These are phyloP conservation scores for Gossypium lobatum DNA, from an alignment of 441 rosid genomes.

Conservation along the genomic window DNA sequence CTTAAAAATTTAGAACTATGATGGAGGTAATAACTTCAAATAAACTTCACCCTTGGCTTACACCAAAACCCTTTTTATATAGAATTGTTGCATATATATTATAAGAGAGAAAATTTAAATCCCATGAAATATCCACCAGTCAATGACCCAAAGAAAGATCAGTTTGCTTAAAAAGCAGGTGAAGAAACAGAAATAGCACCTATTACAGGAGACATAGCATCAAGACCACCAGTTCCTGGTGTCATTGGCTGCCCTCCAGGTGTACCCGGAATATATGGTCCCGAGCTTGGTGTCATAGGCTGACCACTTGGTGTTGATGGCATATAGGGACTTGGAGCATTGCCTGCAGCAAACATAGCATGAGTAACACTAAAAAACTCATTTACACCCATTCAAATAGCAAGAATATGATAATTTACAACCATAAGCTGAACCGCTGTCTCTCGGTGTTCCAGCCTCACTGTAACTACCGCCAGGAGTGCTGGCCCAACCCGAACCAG, in stretches of 20 bases:
- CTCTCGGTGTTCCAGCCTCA: conserved; percentile 94
- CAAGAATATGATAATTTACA: conserved; percentile 14
- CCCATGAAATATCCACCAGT: background rate
- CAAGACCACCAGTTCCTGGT: conserved; percentile 88
- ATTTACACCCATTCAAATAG: background rate
- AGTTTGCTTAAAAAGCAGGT: background rate
- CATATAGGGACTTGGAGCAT: conserved; percentile 88
- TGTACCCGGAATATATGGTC: conserved; percentile 86
- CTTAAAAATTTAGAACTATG: background rate
- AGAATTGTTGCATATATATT: too few species aligned
- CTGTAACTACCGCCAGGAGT: conserved; percentile 90
- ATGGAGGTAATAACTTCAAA: background rate
- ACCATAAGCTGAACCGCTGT: conserved; percentile 69
- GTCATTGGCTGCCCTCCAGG: conserved; percentile 99
- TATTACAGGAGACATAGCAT: conserved; percentile 90
- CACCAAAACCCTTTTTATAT: background rate
- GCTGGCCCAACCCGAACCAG: conserved; percentile 95
- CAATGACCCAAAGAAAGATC: background rate
- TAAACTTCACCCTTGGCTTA: background rate
- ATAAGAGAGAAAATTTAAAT: background rate
- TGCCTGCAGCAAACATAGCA: conserved; percentile 39
- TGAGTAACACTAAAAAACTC: conserved; percentile 6
- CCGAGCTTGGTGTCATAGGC: conserved; percentile 90
- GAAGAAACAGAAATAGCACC: conserved; percentile 17
- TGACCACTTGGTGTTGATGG: conserved; percentile 94